Conservation (phyloP, 2,329 filamentous ascomycete genomes). For the Coniochaeta ligniaria region DNA sequence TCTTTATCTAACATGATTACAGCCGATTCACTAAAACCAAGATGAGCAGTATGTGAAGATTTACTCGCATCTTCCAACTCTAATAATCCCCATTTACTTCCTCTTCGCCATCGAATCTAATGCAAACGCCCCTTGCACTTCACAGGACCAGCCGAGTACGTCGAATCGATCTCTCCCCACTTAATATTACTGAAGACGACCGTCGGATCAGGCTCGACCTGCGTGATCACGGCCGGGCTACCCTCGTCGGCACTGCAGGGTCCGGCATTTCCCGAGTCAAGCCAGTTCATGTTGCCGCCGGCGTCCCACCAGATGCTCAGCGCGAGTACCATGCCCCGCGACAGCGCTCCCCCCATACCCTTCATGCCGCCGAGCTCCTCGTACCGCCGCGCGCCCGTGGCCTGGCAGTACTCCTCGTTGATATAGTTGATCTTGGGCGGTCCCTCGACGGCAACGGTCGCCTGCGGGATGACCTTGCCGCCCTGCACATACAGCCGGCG, state of each 20-base stretch:
- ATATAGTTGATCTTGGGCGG: conserved; percentile 8
- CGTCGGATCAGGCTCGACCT: conserved; percentile 34
- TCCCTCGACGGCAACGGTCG: conserved; percentile 14
- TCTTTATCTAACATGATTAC: too few species aligned
- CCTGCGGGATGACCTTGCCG: conserved; percentile 34
- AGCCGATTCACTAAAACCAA: too few species aligned
- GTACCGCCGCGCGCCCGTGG: conserved; percentile 13
- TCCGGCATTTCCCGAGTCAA: conserved; percentile 42
- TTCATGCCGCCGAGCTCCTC: conserved; percentile 19
- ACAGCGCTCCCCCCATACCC: conserved; percentile 27
- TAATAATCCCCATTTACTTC: too few species aligned
- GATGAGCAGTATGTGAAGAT: too few species aligned
- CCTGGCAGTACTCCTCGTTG: conserved; percentile 13
- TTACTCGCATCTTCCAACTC: too few species aligned
- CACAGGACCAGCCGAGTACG: conserved; percentile 18
- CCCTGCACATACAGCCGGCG: conserved; percentile 40
- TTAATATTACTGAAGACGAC: conserved; percentile 50
- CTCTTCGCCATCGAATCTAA: too few species aligned
- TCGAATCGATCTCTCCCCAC: conserved; percentile 46
- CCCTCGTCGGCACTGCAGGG: conserved; percentile 49
- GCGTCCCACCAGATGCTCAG: conserved; percentile 51
- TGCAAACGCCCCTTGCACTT: neutral
- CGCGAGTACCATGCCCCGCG: conserved; percentile 43
- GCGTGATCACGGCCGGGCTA: conserved; percentile 37
- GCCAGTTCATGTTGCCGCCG: conserved; percentile 47